Evolutionary conservation across 257 asterid species (phyloP), one percentile per base, ranked within the genome.

Genomic region (Coffea eugenioides): DNA sequence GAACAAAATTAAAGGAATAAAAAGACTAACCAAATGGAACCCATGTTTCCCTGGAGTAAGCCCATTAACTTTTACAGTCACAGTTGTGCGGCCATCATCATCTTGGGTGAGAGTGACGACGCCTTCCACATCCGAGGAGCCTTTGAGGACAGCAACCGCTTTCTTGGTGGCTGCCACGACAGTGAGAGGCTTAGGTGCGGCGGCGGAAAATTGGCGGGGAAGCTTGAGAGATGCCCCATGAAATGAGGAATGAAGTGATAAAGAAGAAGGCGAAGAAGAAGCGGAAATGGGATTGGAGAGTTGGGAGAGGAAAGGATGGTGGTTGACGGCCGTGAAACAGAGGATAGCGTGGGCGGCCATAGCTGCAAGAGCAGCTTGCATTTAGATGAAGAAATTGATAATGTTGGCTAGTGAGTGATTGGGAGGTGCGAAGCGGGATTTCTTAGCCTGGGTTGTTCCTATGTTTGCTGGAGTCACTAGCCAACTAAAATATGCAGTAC

Each of bases 11-110:
- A n/a, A 52, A 15, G 64, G 15, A 43, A 61, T 7, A 43, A 23
- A 11, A 15, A 9, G 15, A 6, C 97, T 89, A 80, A 95, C 99
- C 23, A 95, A 86, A 86, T 95, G 99, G 80, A 95, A 95, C 52
- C 99, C 99, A 78, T 95, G 99, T 74, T 87, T 87, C 79, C 99
- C 99, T 0, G 98, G 97, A 79, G 98, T 16, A 80, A 95, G 97
- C 39, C 99, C 99, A 64, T 92, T 90, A 8, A 93, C 27, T 36
- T 95, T 97, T 80, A 92, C 98, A 46, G 69, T 89, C 87, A 95
- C 99, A 27, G 94, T 92, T 15, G 99, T 95, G 4, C 95, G 98
- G 31, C 98, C 98, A 61, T 85, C 90, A 70, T 80, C 89, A 20
- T 93, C 97, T 86, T 95, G 98, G 2, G 93, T 81, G 76, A 95